Conservation (phyloP, 73 alveolate genomes). For the Uronychia setigera region DNA sequence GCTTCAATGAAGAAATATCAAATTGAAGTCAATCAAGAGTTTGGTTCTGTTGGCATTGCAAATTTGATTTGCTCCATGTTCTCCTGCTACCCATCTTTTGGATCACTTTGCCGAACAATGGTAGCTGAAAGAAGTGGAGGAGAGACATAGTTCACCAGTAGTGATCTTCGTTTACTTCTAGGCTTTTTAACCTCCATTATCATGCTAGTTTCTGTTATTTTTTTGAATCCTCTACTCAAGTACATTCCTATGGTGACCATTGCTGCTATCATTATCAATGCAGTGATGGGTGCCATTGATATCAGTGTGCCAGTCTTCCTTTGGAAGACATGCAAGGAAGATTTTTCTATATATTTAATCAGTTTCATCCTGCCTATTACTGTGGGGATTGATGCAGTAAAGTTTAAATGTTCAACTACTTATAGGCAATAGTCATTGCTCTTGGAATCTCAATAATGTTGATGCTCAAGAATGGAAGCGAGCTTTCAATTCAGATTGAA, state of each 20-base stretch:
- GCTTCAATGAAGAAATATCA: neutral
- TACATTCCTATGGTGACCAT: slow-evolving; percentile 1
- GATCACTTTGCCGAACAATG: neutral
- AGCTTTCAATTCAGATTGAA: no score
- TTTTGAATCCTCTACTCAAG: neutral
- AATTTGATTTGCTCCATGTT: neutral
- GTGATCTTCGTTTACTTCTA: neutral
- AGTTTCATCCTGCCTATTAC: neutral
- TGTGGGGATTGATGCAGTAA: neutral
- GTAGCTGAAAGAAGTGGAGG: neutral
- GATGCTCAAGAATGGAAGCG: neutral
- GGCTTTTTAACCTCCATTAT: neutral
- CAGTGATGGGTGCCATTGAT: slow-evolving; percentile 5
- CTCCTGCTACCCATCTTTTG: slow-evolving; percentile 5
- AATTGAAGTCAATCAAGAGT: slow-evolving; percentile 6
- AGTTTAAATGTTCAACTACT: neutral
- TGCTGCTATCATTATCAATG: slow-evolving; percentile 4
- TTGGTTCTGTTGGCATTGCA: neutral
- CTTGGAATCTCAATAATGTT: neutral
- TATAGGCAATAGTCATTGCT: neutral
- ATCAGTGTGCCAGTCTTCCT: slow-evolving; percentile 2
- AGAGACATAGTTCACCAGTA: neutral
- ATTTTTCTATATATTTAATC: neutral
- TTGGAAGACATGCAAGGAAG: neutral
- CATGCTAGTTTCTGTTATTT: neutral